Percentiles rank a stretch among this genome's conserved stretches.
Evolutionary conservation across 1,284 basidiomycete species (phyloP).

Genomic region (Microbotryum intermedium): DNA sequence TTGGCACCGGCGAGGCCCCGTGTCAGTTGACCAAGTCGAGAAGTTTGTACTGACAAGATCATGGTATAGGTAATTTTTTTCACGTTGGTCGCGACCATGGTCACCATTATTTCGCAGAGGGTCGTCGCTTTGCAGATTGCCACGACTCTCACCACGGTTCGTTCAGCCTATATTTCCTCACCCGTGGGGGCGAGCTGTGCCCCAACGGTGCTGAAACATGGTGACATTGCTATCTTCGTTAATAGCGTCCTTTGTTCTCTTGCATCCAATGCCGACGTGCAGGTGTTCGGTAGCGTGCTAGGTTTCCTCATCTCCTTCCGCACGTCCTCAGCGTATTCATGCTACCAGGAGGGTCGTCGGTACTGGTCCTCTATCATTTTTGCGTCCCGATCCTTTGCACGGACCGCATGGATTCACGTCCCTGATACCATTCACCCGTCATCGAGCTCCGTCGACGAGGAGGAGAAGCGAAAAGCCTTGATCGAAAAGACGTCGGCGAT

Average conservation of each 20-base stretch:
- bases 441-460: neutral
- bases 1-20: too few species aligned
- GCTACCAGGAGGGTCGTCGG: constrained; percentile 62
- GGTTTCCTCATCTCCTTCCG: constrained; percentile 58
- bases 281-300: constrained; percentile 53
- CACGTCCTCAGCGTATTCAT: constrained; percentile 65
- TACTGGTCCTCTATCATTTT: constrained; percentile 62
- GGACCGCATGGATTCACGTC: constrained; percentile 39
- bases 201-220: neutral
- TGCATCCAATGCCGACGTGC: constrained; percentile 23
- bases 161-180: neutral
- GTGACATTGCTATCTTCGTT: too few species aligned
- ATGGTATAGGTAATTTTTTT: too few species aligned
- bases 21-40: too few species aligned
- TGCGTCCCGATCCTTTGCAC: constrained; percentile 50
- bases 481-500: constrained; percentile 20
- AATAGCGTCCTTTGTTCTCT: neutral
- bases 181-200: neutral
- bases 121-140: constrained; percentile 1
- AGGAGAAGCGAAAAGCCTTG: neutral
- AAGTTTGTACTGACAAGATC: too few species aligned
- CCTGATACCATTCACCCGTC: constrained; percentile 32
- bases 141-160: neutral
- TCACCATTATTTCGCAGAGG: neutral
- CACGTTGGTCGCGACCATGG: neutral